Conservation (phyloP, 768 basidiomycete species). For the Termitomyces sp. region DNA sequence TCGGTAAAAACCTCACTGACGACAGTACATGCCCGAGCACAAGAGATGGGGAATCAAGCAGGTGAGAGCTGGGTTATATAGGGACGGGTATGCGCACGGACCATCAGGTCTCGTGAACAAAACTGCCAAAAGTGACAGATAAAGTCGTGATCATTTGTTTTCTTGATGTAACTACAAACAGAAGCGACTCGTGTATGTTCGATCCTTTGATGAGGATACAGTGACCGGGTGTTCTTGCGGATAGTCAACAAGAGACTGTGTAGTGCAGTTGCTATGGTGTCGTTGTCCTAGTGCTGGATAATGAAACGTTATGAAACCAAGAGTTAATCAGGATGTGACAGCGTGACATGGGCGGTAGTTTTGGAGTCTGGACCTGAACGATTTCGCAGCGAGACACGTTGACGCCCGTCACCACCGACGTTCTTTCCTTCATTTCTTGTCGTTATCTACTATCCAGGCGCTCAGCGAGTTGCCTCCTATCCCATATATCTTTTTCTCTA, state of each 20-base stretch:
- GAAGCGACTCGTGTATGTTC: too few relatives aligned
- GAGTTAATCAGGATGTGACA: constrained; percentile 3
- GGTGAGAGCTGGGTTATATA: constrained; percentile 35
- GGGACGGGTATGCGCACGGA: constrained; percentile 41
- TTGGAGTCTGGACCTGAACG: background rate
- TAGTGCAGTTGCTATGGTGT: constrained; percentile 5
- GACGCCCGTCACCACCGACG: constrained; percentile 12
- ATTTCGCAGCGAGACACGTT: constrained; percentile 12
- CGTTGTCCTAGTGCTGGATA: background rate
- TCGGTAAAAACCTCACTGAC: constrained; percentile 95
- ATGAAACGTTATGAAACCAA: background rate
- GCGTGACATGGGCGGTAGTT: constrained; percentile 9
- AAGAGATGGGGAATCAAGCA: constrained; percentile 56
- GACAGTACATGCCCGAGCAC: constrained; percentile 95
- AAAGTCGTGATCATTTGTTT: background rate
- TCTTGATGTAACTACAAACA: background rate
- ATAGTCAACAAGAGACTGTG: background rate
- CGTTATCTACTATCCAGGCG: constrained; percentile 12
- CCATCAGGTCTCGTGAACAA: too few relatives aligned
- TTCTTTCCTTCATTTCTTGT: constrained; percentile 14
- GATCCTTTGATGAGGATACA: background rate
- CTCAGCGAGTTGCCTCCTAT: constrained; percentile 23
- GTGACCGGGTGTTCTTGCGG: background rate
- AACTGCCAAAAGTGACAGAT: background rate
- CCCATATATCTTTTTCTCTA: constrained; percentile 12